Conservation (phyloP, 441 rosid species). For the Manihot esculenta region DNA sequence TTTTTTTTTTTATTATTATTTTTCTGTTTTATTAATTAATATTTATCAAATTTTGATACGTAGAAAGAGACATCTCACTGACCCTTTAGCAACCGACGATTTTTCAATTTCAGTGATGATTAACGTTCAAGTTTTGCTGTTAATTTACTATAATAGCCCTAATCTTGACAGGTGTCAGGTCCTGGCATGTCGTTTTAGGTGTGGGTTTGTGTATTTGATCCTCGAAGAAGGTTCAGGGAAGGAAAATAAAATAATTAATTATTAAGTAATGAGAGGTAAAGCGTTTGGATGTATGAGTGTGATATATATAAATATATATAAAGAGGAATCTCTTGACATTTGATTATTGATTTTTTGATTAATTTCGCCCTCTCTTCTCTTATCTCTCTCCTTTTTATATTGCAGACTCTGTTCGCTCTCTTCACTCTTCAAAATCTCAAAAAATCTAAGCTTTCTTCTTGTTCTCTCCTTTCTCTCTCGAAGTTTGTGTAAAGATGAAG, state of each 20-base stretch:
- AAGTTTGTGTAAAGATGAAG: constrained; percentile 10
- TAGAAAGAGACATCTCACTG: constrained; percentile 28
- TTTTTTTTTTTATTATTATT: constrained; percentile 8
- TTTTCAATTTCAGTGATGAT: constrained; percentile 8
- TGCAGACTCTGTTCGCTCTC: neutral
- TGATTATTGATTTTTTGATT: neutral
- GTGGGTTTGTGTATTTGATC: neutral
- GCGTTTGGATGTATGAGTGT: no score
- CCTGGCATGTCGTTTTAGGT: neutral
- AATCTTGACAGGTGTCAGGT: constrained; percentile 6
- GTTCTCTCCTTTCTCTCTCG: neutral
- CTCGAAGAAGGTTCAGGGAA: constrained; percentile 29
- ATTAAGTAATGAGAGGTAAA: no score
- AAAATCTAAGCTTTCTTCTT: neutral
- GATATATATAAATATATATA: no score
- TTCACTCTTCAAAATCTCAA: neutral
- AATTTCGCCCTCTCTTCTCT: neutral
- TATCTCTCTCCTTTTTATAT: constrained; percentile 1
- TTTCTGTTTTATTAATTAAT: neutral
- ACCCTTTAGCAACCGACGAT: constrained; percentile 23
- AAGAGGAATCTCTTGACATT: no score
- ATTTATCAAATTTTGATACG: constrained; percentile 6
- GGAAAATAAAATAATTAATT: neutral
- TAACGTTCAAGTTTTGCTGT: neutral
- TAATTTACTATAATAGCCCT: neutral